phyloP scores from a whole-genome alignment of 164 flowering plant species.

The Annona cherimola region DNA sequence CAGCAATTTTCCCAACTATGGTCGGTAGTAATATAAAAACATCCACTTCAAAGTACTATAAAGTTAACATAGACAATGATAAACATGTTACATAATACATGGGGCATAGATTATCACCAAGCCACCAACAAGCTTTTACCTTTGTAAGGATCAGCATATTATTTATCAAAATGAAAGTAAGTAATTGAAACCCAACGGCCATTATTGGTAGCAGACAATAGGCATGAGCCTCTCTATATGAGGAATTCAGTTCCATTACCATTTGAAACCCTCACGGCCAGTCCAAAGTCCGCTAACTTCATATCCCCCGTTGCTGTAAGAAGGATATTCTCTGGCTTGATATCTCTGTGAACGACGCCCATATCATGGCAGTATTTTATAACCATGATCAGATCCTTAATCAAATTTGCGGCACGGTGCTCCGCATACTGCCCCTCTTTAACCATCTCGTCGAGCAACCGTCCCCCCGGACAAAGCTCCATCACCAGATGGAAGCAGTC shows the following conservation, averaged over 20 bases:
- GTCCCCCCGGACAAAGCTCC: conserved; percentile 89
- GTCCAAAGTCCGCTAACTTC: conserved; percentile 94
- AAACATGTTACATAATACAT: too few species aligned
- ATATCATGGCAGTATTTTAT: conserved; percentile 97
- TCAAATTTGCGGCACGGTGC: conserved; percentile 64
- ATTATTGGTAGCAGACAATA: not conserved
- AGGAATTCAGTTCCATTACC: conserved; percentile 34
- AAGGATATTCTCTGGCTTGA: conserved; percentile 94
- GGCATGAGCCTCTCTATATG: not conserved
- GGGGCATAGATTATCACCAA: too few species aligned
- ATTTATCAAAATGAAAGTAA: not conserved
- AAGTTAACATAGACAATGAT: too few species aligned
- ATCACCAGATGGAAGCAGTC: conserved; percentile 85
- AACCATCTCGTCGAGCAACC: conserved; percentile 76
- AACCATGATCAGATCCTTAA: conserved; percentile 63
- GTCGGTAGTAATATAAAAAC: not conserved
- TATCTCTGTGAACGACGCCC: conserved; percentile 96
- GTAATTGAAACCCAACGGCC: not conserved
- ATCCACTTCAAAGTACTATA: too few species aligned
- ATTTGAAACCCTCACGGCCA: conserved; percentile 75
- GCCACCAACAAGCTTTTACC: not conserved
- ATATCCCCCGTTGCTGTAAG: conserved; percentile 69
- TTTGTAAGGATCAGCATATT: not conserved
- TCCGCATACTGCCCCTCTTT: conserved; percentile 58
- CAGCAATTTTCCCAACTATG: not conserved